Percentiles rank a stretch among this genome's conserved stretches.
Conservation (phyloP, 768 basidiomycete species). For the Gautieria morchelliformis region DNA sequence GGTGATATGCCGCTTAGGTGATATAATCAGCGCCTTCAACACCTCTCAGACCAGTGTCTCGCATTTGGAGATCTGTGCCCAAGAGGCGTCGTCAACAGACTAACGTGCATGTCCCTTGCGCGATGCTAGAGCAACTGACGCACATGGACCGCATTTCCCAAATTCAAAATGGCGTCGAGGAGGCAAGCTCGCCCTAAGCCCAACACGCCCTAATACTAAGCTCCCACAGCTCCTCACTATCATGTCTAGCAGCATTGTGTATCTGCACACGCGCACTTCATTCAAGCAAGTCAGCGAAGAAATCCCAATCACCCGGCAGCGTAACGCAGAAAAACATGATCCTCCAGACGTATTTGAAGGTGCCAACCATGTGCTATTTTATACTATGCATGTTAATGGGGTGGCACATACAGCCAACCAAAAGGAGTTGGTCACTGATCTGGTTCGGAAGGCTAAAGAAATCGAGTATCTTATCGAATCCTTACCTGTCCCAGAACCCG, state of each 20-base stretch:
- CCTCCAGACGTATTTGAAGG: constrained; percentile 69
- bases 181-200: constrained; percentile 34
- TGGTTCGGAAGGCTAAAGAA: constrained; percentile 83
- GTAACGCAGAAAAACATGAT: constrained; percentile 65
- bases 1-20: too few relatives aligned
- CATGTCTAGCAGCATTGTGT: constrained; percentile 75
- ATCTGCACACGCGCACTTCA: constrained; percentile 67
- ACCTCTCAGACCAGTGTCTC: not conserved
- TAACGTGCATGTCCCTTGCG: constrained; percentile 26
- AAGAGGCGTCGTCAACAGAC: not conserved
- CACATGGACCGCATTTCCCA: constrained; percentile 96
- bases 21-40: too few relatives aligned
- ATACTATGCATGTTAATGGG: not conserved
- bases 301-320: constrained; percentile 77
- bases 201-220: not conserved
- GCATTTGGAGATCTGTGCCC: not conserved
- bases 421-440: constrained; percentile 73
- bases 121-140: constrained; percentile 86
- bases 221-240: constrained; percentile 64
- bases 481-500: constrained; percentile 68
- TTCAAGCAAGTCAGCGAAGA: constrained; percentile 71
- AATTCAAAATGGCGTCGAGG: constrained; percentile 89
- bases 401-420: constrained; percentile 50
- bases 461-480: constrained; percentile 77
- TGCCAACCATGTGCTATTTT: constrained; percentile 17